A percentile compares a stretch with the other conserved stretches of the same genome.
These are phyloP conservation scores for Penicillium pulvis DNA, from an alignment of 495 filamentous ascomycete species.

Conservation along the genomic window DNA sequence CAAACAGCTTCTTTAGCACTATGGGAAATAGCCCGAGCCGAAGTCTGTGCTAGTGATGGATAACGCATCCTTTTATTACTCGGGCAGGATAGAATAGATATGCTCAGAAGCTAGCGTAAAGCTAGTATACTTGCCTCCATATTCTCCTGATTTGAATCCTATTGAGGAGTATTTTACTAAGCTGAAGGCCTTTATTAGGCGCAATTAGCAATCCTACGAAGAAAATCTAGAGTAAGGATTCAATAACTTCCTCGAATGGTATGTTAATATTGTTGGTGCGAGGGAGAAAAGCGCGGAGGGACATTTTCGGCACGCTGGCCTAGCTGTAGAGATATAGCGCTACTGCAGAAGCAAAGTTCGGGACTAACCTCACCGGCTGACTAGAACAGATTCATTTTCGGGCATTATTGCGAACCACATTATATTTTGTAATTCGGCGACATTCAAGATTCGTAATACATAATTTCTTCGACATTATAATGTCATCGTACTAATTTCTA, in stretches of 20 bases:
- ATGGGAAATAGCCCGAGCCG: slow-evolving; percentile 37
- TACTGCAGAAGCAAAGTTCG: no score
- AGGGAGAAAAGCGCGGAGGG: slow-evolving; percentile 25
- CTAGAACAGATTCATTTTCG: no score
- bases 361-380: no score
- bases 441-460: no score
- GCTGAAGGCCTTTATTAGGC: slow-evolving; percentile 27
- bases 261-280: slow-evolving; percentile 28
- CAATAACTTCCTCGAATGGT: slow-evolving; percentile 31
- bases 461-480: no score
- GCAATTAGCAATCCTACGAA: slow-evolving; percentile 23
- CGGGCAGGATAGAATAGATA: slow-evolving; percentile 1
- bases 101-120: slow-evolving; percentile 10
- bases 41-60: slow-evolving; percentile 37
- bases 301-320: slow-evolving; percentile 31
- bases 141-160: slow-evolving; percentile 33
- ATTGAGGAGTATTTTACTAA: slow-evolving; percentile 36
- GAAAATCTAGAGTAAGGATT: slow-evolving; percentile 41
- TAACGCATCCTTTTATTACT: slow-evolving; percentile 10
- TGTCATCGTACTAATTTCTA: no score
- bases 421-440: no score
- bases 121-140: slow-evolving; percentile 19
- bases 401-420: no score
- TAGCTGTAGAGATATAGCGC: slow-evolving; percentile 13
- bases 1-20: slow-evolving; percentile 41